These are phyloP conservation scores for Pleurotus tuber-regium DNA, from an alignment of 768 basidiomycete genomes.

Conservation along the genomic window DNA sequence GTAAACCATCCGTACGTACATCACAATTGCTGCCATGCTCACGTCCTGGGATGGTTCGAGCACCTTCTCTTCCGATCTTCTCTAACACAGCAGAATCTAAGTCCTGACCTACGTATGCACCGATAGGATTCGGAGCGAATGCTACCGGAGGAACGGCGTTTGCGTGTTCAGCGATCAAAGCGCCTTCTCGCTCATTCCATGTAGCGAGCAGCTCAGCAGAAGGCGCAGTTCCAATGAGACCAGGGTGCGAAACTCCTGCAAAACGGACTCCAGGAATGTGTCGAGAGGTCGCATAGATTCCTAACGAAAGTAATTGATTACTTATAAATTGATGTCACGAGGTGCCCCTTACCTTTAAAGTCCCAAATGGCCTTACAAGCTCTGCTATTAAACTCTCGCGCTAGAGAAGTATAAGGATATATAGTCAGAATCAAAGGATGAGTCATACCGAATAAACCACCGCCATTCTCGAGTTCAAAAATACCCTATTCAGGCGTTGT, in stretches of 20 bases:
- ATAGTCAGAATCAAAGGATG: neutral
- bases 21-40: slow-evolving; percentile 82
- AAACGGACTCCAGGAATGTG: slow-evolving; percentile 81
- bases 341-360: slow-evolving; percentile 56
- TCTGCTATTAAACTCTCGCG: slow-evolving; percentile 64
- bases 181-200: slow-evolving; percentile 73
- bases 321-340: too few relatives aligned
- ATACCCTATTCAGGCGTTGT: slow-evolving; percentile 48
- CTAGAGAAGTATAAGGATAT: slow-evolving; percentile 24
- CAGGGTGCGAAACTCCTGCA: slow-evolving; percentile 74
- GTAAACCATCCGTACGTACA: slow-evolving; percentile 30
- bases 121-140: slow-evolving; percentile 54
- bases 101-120: slow-evolving; percentile 71
- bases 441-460: slow-evolving; percentile 60
- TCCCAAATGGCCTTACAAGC: slow-evolving; percentile 84
- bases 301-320: slow-evolving; percentile 33
- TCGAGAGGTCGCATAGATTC: slow-evolving; percentile 71
- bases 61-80: slow-evolving; percentile 64
- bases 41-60: slow-evolving; percentile 69
- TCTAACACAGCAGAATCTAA: slow-evolving; percentile 40
- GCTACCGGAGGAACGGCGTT: slow-evolving; percentile 62
- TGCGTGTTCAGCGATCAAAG: slow-evolving; percentile 52
- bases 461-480: slow-evolving; percentile 71
- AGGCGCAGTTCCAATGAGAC: slow-evolving; percentile 74
- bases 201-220: slow-evolving; percentile 69